These are phyloP conservation scores for Centrapalus pauciflorus DNA, from an alignment of 129 eudicot genomes.

Conservation along the genomic window DNA sequence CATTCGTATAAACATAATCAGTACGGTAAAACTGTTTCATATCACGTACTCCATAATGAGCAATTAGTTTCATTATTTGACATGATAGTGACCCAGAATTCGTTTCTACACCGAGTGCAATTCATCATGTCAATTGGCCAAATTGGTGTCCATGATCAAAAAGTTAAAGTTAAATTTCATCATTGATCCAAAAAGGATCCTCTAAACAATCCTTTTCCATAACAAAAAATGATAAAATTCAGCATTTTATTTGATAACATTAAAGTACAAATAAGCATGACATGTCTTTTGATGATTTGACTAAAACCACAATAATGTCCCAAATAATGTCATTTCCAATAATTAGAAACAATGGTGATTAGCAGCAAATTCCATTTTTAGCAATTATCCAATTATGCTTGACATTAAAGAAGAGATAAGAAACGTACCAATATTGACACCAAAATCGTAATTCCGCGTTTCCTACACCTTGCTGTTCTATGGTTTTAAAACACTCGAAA, in stretches of 20 bases:
- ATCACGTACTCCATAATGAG: too few relatives aligned
- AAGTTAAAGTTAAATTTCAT: neutral
- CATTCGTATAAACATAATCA: too few relatives aligned
- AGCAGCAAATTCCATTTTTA: neutral
- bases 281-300: neutral
- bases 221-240: neutral
- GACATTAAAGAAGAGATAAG: neutral
- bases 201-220: neutral
- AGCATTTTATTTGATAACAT: neutral
- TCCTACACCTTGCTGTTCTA: constrained; percentile 68
- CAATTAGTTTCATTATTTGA: neutral
- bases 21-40: too few relatives aligned
- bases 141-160: neutral
- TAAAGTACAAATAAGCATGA: neutral
- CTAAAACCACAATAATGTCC: too few relatives aligned
- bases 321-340: neutral
- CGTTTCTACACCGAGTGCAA: neutral
- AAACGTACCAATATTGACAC: constrained; percentile 87
- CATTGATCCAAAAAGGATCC: neutral
- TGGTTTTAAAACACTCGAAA: constrained; percentile 80
- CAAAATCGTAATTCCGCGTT: constrained; percentile 83
- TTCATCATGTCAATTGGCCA: neutral
- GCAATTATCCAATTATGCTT: neutral
- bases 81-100: neutral
- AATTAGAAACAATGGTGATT: neutral